Conservation (phyloP, 2,329 filamentous ascomycete genomes). For the Neopestalotiopsis sp. region DNA sequence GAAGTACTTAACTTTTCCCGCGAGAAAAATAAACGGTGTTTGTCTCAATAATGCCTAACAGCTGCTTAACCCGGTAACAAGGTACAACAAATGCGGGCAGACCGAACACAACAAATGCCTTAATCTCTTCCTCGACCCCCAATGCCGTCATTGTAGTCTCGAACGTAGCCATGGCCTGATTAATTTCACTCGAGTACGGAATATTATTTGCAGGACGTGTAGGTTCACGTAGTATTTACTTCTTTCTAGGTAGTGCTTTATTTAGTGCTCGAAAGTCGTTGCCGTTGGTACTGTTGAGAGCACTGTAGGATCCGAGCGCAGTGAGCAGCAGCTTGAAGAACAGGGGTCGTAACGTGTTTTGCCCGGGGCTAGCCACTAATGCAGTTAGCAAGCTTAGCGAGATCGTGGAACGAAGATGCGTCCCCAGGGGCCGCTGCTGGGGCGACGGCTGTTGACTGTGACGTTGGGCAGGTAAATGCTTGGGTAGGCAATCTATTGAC, state of each 20-base stretch:
- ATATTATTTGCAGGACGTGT: neutral
- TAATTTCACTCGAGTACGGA: neutral
- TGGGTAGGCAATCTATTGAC: slow-evolving; percentile 20
- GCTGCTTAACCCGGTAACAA: too few species aligned
- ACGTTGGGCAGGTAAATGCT: slow-evolving; percentile 20
- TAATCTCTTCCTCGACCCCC: neutral
- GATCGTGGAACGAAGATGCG: neutral
- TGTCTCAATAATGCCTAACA: too few species aligned
- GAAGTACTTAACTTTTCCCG: too few species aligned
- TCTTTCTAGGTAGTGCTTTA: neutral
- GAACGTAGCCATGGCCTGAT: neutral
- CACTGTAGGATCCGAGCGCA: neutral
- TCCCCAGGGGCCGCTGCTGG: slow-evolving; percentile 30
- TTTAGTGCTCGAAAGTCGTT: neutral
- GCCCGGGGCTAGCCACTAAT: neutral
- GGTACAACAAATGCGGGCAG: too few species aligned
- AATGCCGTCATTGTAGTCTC: neutral
- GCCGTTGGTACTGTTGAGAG: neutral
- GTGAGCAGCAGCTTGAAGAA: neutral
- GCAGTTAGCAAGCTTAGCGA: neutral
- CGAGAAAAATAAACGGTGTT: too few species aligned
- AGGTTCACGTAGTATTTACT: neutral
- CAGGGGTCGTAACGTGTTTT: neutral
- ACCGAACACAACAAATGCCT: neutral
- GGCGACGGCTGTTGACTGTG: slow-evolving; percentile 37